A percentile compares a stretch with the other conserved stretches of the same genome.
Conservation (phyloP, 495 filamentous ascomycete species). For the Lepidopterella palustris region DNA sequence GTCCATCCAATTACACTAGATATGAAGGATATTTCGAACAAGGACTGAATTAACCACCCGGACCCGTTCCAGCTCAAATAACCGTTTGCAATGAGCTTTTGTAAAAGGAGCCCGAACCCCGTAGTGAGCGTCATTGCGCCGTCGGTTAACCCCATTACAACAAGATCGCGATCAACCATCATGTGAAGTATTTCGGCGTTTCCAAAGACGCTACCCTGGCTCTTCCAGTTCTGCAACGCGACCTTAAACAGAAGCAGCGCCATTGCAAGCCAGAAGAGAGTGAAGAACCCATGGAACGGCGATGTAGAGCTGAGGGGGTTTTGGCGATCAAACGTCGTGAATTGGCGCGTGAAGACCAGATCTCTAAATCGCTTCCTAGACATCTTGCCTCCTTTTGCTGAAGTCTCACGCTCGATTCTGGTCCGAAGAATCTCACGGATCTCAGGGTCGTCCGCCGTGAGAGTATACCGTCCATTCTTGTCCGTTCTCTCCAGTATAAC, state of each 20-base stretch:
- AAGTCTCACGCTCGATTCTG: conserved; percentile 43
- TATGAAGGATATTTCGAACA: conserved; percentile 61
- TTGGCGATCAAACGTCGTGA: conserved; percentile 64
- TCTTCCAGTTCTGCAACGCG: conserved; percentile 57
- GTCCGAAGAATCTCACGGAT: conserved; percentile 46
- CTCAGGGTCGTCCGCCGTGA: conserved; percentile 53
- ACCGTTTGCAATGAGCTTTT: conserved; percentile 47
- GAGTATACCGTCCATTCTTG: conserved; percentile 43
- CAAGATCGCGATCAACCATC: conserved; percentile 62
- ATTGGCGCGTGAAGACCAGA: conserved; percentile 60
- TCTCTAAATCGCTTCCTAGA: conserved; percentile 50
- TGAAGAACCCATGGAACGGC: conserved; percentile 70
- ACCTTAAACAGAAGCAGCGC: conserved; percentile 55
- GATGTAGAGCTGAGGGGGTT: conserved; percentile 51
- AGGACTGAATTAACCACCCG: conserved; percentile 64
- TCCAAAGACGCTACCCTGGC: conserved; percentile 56
- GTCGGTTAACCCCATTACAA: conserved; percentile 59
- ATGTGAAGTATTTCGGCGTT: conserved; percentile 59
- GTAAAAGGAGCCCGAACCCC: conserved; percentile 52
- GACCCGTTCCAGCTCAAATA: conserved; percentile 55
- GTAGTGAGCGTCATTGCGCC: conserved; percentile 57
- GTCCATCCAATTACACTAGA: conserved; percentile 53
- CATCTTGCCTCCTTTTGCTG: conserved; percentile 36
- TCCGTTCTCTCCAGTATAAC: conserved; percentile 44
- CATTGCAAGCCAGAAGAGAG: conserved; percentile 66